Conservation (phyloP, 495 filamentous ascomycete species). For the Penicillium pulvis region DNA sequence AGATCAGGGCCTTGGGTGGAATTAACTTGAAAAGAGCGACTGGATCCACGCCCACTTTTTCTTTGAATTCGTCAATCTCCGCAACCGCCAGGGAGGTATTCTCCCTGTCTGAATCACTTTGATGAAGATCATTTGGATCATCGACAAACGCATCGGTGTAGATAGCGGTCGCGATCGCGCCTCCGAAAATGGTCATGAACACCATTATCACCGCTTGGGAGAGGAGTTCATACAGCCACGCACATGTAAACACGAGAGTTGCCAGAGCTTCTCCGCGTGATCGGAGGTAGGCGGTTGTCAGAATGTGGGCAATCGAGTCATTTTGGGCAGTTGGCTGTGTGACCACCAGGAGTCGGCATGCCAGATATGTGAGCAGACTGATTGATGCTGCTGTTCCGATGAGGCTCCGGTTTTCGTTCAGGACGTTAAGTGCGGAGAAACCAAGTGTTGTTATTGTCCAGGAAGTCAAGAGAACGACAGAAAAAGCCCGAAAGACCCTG, state of each 20-base stretch:
- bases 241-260: constrained; percentile 9
- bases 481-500: neutral
- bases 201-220: constrained; percentile 15
- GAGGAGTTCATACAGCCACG: constrained; percentile 24
- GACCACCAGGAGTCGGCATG: constrained; percentile 13
- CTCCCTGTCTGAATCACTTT: constrained; percentile 5
- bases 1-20: constrained; percentile 17
- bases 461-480: constrained; percentile 5
- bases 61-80: constrained; percentile 16
- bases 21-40: constrained; percentile 10
- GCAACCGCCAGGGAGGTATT: neutral
- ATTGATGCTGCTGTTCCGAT: constrained; percentile 19
- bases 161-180: constrained; percentile 10
- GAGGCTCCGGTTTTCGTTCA: constrained; percentile 15
- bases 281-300: constrained; percentile 12
- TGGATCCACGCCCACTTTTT: constrained; percentile 17
- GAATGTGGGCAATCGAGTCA: constrained; percentile 10
- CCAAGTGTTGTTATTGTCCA: constrained; percentile 23
- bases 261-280: constrained; percentile 16
- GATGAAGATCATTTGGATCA: neutral
- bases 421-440: constrained; percentile 22
- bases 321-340: neutral
- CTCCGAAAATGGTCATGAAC: constrained; percentile 20
- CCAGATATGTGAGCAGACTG: constrained; percentile 26
- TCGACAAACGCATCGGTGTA: constrained; percentile 11